phyloP scores from a whole-genome alignment of 2,329 filamentous ascomycete species.

The Bipolaris zeicola region DNA sequence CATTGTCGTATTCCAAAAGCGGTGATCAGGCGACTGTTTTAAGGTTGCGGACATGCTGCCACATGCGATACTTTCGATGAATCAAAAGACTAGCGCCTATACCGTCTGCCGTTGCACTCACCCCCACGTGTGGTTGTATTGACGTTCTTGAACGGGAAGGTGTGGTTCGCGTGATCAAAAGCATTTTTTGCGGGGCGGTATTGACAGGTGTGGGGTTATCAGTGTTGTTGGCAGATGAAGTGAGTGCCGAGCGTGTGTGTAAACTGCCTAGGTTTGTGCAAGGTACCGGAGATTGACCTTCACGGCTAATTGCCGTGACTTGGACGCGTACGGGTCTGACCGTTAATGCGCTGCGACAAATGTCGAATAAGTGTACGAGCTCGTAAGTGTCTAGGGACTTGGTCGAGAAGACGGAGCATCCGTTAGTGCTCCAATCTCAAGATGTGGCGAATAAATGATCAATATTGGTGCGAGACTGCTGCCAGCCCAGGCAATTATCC shows the following conservation, averaged over 20 bases:
- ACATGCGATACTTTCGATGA: conserved; percentile 21
- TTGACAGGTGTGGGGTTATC: conserved; percentile 1
- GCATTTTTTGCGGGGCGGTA: neutral
- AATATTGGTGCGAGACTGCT: neutral
- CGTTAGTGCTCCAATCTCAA: neutral
- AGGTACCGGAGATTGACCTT: conserved; percentile 10
- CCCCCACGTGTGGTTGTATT: conserved; percentile 2
- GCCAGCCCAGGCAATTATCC: neutral
- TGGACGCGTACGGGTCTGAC: conserved; percentile 13
- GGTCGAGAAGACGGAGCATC: neutral
- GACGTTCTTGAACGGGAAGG: conserved; percentile 14
- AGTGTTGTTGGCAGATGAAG: conserved; percentile 11
- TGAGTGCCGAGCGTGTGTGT: neutral
- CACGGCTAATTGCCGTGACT: conserved; percentile 6
- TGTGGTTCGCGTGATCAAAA: conserved; percentile 8
- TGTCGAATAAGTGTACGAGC: conserved; percentile 5
- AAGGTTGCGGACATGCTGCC: conserved; percentile 15
- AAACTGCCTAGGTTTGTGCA: conserved; percentile 7
- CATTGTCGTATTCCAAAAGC: conserved; percentile 1
- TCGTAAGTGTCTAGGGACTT: conserved; percentile 10
- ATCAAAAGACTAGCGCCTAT: conserved; percentile 18
- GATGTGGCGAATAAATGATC: neutral
- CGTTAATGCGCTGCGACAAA: conserved; percentile 8
- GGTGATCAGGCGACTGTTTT: conserved; percentile 11
- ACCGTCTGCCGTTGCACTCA: conserved; percentile 3